Conservation (phyloP, 257 asterid genomes). For the Primulina eburnea region DNA sequence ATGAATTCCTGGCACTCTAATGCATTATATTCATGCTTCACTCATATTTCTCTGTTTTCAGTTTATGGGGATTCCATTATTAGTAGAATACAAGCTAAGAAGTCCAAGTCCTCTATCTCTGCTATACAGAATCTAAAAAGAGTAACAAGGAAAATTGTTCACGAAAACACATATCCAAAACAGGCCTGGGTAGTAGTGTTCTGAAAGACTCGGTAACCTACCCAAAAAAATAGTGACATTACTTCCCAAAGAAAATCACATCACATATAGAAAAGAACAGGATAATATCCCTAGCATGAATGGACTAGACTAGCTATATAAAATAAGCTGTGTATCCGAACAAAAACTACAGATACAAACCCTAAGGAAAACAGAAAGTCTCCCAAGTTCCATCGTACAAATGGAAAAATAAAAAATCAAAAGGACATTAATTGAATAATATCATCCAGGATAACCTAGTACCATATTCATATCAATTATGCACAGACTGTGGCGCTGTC, state of each 20-base stretch:
- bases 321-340: neutral
- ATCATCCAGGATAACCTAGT: neutral
- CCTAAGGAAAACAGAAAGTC: neutral
- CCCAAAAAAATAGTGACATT: neutral
- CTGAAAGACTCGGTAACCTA: neutral
- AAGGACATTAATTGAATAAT: neutral
- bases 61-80: neutral
- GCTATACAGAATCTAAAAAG: conserved; percentile 9
- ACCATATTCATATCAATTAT: neutral
- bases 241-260: neutral
- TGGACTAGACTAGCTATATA: neutral
- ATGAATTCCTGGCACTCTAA: neutral
- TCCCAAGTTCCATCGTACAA: neutral
- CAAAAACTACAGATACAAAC: neutral
- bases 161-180: conserved; percentile 2
- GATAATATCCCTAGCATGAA: neutral
- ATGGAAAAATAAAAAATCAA: neutral
- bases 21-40: conserved; percentile 18
- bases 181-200: neutral
- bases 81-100: neutral
- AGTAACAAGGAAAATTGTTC: conserved; percentile 4
- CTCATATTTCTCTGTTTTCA: neutral
- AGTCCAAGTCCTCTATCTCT: neutral
- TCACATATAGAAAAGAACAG: neutral
- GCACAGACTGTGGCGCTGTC: neutral